Evolutionary conservation across 83 land plant genomes (phyloP).

Genomic region (Thuja plicata): DNA sequence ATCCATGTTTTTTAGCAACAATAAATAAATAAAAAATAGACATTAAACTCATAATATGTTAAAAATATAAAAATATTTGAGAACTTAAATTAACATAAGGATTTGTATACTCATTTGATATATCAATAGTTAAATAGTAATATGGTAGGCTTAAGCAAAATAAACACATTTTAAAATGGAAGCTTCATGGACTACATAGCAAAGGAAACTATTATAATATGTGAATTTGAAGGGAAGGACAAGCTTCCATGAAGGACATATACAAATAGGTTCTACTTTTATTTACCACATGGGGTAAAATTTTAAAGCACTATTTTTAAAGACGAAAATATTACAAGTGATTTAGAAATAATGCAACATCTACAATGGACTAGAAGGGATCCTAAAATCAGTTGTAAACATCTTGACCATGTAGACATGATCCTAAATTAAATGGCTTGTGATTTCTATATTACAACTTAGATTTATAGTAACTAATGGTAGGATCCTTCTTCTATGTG

Average conservation of each 20-base stretch:
- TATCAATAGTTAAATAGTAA: too few species aligned
- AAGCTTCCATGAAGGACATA: constrained; percentile 57
- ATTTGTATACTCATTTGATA: too few species aligned
- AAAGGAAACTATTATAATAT: constrained; percentile 56
- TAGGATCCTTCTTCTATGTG: constrained; percentile 50
- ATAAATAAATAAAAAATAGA: too few species aligned
- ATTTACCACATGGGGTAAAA: constrained; percentile 44
- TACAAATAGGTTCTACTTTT: constrained; percentile 21
- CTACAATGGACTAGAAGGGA: constrained; percentile 57
- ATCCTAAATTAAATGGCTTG: constrained; percentile 85
- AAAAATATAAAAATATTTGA: too few species aligned
- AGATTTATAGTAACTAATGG: constrained; percentile 45
- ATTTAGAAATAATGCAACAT: constrained; percentile 46
- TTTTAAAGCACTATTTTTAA: constrained; percentile 34
- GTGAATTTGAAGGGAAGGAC: constrained; percentile 67
- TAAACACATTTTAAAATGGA: constrained; percentile 20
- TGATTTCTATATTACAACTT: constrained; percentile 74
- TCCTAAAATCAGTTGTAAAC: constrained; percentile 70
- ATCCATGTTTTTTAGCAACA: too few species aligned
- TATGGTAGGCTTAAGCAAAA: neutral
- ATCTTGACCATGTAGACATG: constrained; percentile 89
- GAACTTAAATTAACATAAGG: too few species aligned
- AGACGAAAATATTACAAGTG: constrained; percentile 31
- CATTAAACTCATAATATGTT: too few species aligned
- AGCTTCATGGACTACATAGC: constrained; percentile 5